These are phyloP conservation scores for Mycena olivaceomarginata DNA, from an alignment of 768 basidiomycete species.

Conservation along the genomic window DNA sequence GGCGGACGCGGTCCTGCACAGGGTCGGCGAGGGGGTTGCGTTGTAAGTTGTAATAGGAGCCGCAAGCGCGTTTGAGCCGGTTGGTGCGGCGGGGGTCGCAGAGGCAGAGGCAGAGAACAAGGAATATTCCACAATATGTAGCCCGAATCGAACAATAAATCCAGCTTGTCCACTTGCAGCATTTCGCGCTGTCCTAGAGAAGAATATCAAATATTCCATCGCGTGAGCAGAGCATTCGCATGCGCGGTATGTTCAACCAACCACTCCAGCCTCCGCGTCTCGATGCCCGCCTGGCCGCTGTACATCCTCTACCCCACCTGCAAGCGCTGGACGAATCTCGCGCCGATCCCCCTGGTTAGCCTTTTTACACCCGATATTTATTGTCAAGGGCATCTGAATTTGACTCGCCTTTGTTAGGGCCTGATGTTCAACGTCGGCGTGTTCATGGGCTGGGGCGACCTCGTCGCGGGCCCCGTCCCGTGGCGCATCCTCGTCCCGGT, in stretches of 20 bases:
- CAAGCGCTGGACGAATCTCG: constrained; percentile 56
- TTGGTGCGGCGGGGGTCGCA: no score
- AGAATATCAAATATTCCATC: no score
- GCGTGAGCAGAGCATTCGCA: constrained; percentile 40
- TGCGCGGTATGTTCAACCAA: no score
- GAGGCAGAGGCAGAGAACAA: no score
- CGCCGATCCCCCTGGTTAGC: constrained; percentile 52
- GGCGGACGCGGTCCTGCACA: constrained; percentile 47
- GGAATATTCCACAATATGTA: background rate
- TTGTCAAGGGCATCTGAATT: no score
- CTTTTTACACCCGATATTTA: no score
- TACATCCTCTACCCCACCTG: constrained; percentile 57
- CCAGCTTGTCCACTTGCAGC: no score
- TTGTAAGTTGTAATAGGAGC: constrained; percentile 43
- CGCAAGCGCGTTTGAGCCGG: background rate
- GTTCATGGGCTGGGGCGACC: constrained; percentile 57
- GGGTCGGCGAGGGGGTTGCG: constrained; percentile 44
- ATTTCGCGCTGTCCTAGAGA: no score
- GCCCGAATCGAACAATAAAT: background rate
- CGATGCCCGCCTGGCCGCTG: constrained; percentile 53
- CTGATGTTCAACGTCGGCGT: constrained; percentile 55
- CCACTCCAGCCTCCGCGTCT: constrained; percentile 39
- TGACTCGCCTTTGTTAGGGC: constrained; percentile 43
- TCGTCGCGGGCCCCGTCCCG: constrained; percentile 48
- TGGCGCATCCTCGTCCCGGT: constrained; percentile 50